Conservation (phyloP, 257 asterid species). For the Nicotiana benthamiana region DNA sequence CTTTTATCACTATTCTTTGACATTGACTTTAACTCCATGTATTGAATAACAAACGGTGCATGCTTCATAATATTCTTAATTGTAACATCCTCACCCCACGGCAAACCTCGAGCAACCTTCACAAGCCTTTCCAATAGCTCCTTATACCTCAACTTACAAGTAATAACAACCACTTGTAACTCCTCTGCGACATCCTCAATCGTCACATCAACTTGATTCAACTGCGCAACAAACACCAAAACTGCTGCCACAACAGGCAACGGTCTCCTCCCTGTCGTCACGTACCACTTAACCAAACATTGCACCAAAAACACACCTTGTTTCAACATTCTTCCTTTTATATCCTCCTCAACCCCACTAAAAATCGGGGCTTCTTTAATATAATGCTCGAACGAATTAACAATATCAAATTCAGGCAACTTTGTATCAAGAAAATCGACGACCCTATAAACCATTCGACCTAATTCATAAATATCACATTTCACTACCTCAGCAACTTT, state of each 20-base stretch:
- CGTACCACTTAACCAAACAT: constrained; percentile 81
- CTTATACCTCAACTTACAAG: constrained; percentile 63
- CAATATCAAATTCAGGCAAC: constrained; percentile 66
- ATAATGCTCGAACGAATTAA: constrained; percentile 35
- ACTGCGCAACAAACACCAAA: constrained; percentile 50
- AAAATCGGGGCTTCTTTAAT: constrained; percentile 31
- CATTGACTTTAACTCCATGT: constrained; percentile 74
- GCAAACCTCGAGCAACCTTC: constrained; percentile 53
- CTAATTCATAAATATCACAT: constrained; percentile 54
- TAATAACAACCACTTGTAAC: constrained; percentile 38
- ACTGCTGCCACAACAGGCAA: constrained; percentile 79
- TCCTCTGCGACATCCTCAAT: constrained; percentile 53
- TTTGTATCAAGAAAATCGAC: constrained; percentile 45
- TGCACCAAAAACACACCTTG: constrained; percentile 80
- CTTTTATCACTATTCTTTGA: constrained; percentile 11
- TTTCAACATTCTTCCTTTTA: constrained; percentile 38
- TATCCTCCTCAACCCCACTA: constrained; percentile 27
- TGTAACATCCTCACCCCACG: constrained; percentile 80
- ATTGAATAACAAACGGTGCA: constrained; percentile 67
- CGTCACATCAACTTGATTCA: constrained; percentile 44
- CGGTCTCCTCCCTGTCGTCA: constrained; percentile 76
- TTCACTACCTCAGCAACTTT: constrained; percentile 41
- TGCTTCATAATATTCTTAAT: constrained; percentile 59
- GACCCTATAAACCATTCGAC: constrained; percentile 60
- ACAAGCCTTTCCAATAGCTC: constrained; percentile 65